Conservation (phyloP, 345 rosid species). For the Sonneratia caseolaris region DNA sequence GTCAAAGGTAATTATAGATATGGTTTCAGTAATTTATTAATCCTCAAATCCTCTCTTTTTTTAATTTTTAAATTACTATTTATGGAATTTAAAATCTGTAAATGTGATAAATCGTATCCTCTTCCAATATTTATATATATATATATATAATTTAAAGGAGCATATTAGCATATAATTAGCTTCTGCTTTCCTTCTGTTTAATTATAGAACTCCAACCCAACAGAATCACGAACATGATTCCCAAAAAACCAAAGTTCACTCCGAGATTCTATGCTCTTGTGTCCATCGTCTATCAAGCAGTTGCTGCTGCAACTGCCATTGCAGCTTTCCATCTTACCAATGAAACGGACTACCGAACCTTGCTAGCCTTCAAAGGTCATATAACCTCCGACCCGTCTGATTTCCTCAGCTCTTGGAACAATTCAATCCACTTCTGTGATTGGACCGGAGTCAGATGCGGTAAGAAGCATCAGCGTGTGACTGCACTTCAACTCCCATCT, state of each 20-base stretch:
- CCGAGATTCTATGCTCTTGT: not conserved
- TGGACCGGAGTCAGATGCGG: conserved; percentile 5
- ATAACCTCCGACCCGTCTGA: conserved; percentile 10
- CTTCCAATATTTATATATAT: no score
- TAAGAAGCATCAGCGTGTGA: conserved; percentile 7
- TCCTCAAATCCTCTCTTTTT: no score
- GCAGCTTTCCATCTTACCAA: not conserved
- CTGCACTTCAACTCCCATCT: not conserved
- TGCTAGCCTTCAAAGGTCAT: not conserved
- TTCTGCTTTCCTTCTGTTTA: no score
- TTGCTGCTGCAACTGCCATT: no score
- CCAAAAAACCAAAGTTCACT: not conserved
- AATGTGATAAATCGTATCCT: no score
- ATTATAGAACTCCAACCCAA: not conserved
- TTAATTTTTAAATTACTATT: no score
- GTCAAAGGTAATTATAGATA: no score
- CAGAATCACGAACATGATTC: not conserved
- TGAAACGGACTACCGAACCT: conserved; percentile 1
- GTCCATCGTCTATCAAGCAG: not conserved
- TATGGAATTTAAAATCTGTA: no score
- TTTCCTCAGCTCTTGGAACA: conserved; percentile 14
- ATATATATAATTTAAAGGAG: no score
- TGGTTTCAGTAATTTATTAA: no score
- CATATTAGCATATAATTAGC: no score
- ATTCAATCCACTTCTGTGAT: conserved; percentile 12